Evolutionary conservation across 202 grass and related monocot species (phyloP).

Genomic region (Zoysia matrella): DNA sequence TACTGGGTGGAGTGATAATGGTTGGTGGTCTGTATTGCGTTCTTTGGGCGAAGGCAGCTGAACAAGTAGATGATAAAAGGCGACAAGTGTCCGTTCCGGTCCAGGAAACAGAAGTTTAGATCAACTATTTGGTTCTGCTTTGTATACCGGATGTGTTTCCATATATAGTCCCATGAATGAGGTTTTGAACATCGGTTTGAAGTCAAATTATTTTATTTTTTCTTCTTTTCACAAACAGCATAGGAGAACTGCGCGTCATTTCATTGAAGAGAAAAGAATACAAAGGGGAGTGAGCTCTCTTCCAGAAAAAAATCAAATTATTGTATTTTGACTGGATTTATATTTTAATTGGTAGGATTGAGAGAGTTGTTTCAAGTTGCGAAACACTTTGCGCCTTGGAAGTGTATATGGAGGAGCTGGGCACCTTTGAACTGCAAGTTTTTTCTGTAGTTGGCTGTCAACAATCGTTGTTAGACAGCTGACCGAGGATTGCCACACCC

Average conservation of each 20-base stretch:
- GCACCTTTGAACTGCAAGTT: no score
- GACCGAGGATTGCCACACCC: no score
- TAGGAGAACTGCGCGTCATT: no score
- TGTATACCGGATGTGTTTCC: background rate
- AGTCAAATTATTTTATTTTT: no score
- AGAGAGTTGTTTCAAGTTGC: background rate
- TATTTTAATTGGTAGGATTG: background rate
- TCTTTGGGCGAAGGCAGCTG: constrained; percentile 62
- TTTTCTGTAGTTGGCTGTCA: no score
- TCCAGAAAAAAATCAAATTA: background rate
- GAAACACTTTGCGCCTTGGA: no score
- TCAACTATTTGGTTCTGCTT: background rate
- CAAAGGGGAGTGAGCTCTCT: no score
- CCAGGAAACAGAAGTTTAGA: constrained; percentile 35
- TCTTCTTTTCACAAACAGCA: no score
- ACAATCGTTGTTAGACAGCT: no score
- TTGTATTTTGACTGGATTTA: background rate
- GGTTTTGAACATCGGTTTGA: background rate
- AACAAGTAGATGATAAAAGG: constrained; percentile 35
- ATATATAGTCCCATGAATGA: background rate
- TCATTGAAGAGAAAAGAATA: no score
- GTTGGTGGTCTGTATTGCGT: constrained; percentile 67
- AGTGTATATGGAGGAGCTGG: no score
- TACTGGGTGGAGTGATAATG: constrained; percentile 64
- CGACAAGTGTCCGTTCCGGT: constrained; percentile 21